Percentiles rank a stretch among this genome's conserved stretches.
Evolutionary conservation across 306 rosid genomes (phyloP).

Genomic region (Alnus glutinosa): DNA sequence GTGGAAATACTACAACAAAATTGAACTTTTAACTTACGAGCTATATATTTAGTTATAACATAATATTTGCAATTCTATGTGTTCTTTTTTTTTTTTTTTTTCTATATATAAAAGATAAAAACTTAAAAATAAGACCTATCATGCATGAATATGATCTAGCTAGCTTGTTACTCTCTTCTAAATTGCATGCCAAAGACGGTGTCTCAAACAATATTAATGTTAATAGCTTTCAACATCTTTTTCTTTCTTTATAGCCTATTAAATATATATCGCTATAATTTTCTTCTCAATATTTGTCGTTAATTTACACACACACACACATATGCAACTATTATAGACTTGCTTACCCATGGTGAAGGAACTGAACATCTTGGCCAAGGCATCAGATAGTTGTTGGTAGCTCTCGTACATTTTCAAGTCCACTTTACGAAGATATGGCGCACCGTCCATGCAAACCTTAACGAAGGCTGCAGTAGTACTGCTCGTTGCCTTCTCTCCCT

Average conservation of each 20-base stretch:
- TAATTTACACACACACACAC: no score
- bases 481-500: conserved; percentile 40
- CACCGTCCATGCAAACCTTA: conserved; percentile 98
- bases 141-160: background rate
- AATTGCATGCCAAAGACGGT: background rate
- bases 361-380: conserved; percentile 98
- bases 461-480: conserved; percentile 52
- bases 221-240: background rate
- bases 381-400: conserved; percentile 86
- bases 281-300: background rate
- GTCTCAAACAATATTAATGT: background rate
- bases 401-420: conserved; percentile 87
- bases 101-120: background rate
- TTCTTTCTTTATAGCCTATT: background rate
- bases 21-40: background rate
- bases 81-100: background rate
- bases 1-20: background rate
- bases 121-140: background rate
- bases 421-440: conserved; percentile 98
- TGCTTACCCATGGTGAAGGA: conserved; percentile 84
- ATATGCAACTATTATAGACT: no score
- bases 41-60: background rate
- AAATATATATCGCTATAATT: no score
- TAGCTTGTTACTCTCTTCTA: background rate
- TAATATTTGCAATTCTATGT: background rate